These are phyloP conservation scores for Elaeagnus macrophylla DNA, from an alignment of 306 rosid species.

Conservation along the genomic window DNA sequence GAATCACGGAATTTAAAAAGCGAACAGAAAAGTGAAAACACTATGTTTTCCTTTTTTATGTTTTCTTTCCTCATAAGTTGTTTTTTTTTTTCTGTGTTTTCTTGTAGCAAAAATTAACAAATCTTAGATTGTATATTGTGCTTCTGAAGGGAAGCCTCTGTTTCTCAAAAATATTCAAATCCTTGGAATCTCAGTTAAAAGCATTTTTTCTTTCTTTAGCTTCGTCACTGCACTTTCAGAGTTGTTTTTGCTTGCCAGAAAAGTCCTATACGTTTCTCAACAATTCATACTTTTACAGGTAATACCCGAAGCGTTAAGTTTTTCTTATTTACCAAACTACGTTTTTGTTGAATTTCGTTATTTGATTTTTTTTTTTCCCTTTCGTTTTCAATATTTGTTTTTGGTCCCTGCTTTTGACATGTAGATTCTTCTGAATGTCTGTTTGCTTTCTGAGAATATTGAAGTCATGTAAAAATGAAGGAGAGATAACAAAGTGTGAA, in stretches of 20 bases:
- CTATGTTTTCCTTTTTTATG: not conserved
- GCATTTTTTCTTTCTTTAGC: not conserved
- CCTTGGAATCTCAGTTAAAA: conserved; percentile 28
- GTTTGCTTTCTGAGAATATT: too few relatives aligned
- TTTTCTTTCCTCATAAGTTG: conserved; percentile 1
- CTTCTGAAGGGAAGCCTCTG: not conserved
- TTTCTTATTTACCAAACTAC: conserved; percentile 10
- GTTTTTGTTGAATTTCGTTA: conserved; percentile 3
- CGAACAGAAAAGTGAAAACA: too few relatives aligned
- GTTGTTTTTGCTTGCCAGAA: conserved; percentile 5
- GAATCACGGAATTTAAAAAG: conserved; percentile 14
- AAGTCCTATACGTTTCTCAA: conserved; percentile 20
- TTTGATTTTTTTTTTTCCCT: conserved; percentile 11
- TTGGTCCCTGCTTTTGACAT: not conserved
- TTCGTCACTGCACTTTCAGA: conserved; percentile 16
- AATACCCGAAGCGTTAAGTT: conserved; percentile 18
- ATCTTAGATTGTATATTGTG: conserved; percentile 1
- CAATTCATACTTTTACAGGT: conserved; percentile 23
- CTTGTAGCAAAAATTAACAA: not conserved
- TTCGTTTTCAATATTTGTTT: conserved; percentile 13
- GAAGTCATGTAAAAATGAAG: too few relatives aligned
- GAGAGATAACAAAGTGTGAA: conserved; percentile 5
- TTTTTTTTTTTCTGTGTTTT: not conserved
- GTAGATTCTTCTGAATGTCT: too few relatives aligned
- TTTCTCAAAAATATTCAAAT: conserved; percentile 6